phyloP scores from a whole-genome alignment of 176 grass and related monocot genomes.

The Secale cereale region DNA sequence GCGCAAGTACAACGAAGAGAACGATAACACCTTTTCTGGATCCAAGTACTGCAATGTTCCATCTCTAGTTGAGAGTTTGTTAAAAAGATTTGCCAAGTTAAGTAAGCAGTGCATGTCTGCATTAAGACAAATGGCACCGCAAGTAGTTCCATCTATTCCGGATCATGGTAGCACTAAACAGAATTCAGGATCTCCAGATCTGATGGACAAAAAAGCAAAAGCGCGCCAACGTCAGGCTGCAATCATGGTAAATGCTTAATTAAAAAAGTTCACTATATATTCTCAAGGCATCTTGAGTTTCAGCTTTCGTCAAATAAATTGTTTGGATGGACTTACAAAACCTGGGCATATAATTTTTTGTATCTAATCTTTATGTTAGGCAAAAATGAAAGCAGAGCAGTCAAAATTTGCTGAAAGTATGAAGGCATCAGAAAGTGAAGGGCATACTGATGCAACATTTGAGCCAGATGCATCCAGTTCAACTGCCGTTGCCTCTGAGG shows the following conservation, averaged over 20 bases:
- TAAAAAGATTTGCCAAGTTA: slow-evolving; percentile 85
- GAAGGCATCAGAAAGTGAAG: slow-evolving; percentile 47
- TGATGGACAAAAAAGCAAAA: slow-evolving; percentile 73
- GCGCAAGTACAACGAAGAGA: slow-evolving; percentile 82
- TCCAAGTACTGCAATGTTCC: slow-evolving; percentile 81
- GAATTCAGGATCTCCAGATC: slow-evolving; percentile 53
- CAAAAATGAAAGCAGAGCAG: slow-evolving; percentile 93
- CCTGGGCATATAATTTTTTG: neutral
- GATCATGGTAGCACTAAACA: slow-evolving; percentile 28
- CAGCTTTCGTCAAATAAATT: neutral
- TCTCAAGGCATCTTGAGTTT: neutral
- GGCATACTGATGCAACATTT: slow-evolving; percentile 40
- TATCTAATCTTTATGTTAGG: slow-evolving; percentile 40
- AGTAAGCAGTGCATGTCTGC: slow-evolving; percentile 51
- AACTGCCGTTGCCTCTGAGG: slow-evolving; percentile 45
- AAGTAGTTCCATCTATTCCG: slow-evolving; percentile 43
- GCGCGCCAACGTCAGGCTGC: slow-evolving; percentile 81
- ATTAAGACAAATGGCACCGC: slow-evolving; percentile 66
- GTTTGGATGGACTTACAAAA: neutral
- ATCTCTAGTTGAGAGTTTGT: slow-evolving; percentile 71
- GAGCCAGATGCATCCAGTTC: slow-evolving; percentile 50
- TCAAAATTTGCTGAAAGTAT: slow-evolving; percentile 85
- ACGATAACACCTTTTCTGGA: slow-evolving; percentile 57
- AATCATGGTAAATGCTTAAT: slow-evolving; percentile 67
- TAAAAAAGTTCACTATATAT: neutral